phyloP scores from a whole-genome alignment of 768 basidiomycete species.

The Podaxis sp. region DNA sequence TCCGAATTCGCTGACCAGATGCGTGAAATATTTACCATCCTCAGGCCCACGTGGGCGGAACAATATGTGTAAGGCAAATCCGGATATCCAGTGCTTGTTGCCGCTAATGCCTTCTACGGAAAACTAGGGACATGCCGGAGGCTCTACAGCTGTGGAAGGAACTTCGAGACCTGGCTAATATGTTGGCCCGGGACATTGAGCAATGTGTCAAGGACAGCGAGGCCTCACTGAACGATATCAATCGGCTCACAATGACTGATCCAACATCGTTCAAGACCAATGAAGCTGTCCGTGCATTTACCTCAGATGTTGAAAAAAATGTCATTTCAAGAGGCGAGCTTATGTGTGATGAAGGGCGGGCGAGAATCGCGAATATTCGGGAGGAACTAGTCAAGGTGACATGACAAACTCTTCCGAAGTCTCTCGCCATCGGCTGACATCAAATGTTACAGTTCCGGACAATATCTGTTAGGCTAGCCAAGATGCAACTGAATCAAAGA shows the following conservation, averaged over 20 bases:
- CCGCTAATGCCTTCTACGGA: not conserved
- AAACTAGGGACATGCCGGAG: not conserved
- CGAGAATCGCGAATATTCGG: not conserved
- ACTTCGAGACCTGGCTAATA: not conserved
- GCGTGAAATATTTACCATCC: not conserved
- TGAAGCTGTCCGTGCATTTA: not conserved
- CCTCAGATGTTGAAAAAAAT: not conserved
- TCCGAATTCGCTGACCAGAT: not conserved
- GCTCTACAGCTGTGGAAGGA: not conserved
- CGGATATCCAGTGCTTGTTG: not conserved
- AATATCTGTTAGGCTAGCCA: not conserved
- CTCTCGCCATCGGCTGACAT: not conserved
- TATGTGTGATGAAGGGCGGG: not conserved
- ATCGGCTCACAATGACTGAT: not conserved
- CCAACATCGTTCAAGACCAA: not conserved
- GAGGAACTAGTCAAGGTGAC: not conserved
- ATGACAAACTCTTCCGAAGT: fast-evolving
- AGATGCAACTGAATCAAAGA: not conserved
- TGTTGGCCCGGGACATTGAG: not conserved
- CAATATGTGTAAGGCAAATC: not conserved
- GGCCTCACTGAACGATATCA: not conserved
- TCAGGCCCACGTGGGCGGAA: not conserved
- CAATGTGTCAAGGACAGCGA: not conserved
- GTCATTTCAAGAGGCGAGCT: not conserved
- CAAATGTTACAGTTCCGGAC: not conserved